Percentiles rank a stretch among this genome's conserved stretches.
These are phyloP conservation scores for Heliamphora pulchella DNA, from an alignment of 179 eudicot genomes.

Conservation along the genomic window DNA sequence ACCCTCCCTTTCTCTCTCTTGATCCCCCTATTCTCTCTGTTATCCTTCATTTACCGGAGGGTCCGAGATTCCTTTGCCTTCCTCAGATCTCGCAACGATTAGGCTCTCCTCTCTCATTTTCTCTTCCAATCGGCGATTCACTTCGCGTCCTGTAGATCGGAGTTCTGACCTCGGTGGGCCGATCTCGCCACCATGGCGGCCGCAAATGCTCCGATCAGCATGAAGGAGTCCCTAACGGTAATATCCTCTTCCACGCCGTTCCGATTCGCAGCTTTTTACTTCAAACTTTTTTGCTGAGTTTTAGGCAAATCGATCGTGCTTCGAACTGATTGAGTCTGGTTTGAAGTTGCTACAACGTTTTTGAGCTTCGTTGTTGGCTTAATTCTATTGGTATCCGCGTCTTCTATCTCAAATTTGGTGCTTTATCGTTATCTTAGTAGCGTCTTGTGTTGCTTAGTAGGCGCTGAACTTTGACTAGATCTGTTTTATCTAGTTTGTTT, in stretches of 20 bases:
- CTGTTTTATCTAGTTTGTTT: background rate
- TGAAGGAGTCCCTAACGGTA: conserved; percentile 92
- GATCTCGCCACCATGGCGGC: conserved; percentile 79
- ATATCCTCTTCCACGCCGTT: background rate
- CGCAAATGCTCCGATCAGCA: conserved; percentile 91
- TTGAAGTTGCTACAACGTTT: background rate
- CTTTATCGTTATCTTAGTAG: background rate
- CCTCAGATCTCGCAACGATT: conserved; percentile 19
- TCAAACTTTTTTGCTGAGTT: background rate
- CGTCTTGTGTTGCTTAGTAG: background rate
- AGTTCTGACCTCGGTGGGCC: conserved; percentile 19
- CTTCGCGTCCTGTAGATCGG: conserved; percentile 17
- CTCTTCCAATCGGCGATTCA: background rate
- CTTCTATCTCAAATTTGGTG: background rate
- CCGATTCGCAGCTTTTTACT: conserved; percentile 7
- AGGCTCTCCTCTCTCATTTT: background rate
- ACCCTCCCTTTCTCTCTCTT: conserved; percentile 23
- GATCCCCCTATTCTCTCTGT: conserved; percentile 24
- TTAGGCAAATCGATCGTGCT: background rate
- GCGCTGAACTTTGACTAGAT: background rate
- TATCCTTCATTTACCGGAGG: conserved; percentile 15
- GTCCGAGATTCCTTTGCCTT: conserved; percentile 21
- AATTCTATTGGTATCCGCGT: background rate
- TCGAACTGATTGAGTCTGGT: background rate
- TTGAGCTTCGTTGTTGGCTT: no score